Evolutionary conservation across 371 early-diverging fungal genomes (phyloP), one percentile per base, ranked within the genome.

Genomic region (Mucor saturninus): DNA sequence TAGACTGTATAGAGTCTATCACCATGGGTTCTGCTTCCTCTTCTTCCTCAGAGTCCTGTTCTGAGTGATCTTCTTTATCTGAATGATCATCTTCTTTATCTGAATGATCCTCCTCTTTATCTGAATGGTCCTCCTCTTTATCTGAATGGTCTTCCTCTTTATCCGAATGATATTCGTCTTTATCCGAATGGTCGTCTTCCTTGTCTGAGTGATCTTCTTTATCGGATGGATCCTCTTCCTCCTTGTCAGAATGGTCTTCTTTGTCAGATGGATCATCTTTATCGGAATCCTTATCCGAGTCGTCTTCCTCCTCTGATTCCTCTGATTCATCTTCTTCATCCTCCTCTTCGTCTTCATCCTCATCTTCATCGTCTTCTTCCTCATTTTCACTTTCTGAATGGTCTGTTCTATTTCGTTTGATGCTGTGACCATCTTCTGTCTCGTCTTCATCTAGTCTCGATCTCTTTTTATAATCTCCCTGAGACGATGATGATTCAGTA

Each of bases 401-500:
- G 4, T 50, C 46, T 40, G 39, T 38, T 58, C 50, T n/a, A 32
- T 38, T 21, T 59, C 59, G 10, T 39, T 55, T 42, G 29, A 32
- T 61, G 11, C 28, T 56, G 14, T 59, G 38, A 7, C 40, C 59
- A 0, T 55, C 49, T 13, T 37, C 57, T 1, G 56, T 51, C 2
- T 49, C 60, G 1, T 50, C 38, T 10, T 56, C 42, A 10, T 31
- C 28, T 31, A 52, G 51, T 9, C 40, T 14, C n/a, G 26, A 21
- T 53, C 39, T 55, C 35, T 46, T 8, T 54, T 21, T 21, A 21
- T 29, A 29, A n/a, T 57, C 43, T 42, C 49, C 67, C 39, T 59
- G 54, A 11, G 72, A 21, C 21, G 21, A 21, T 21, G 21, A 21
- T 21, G 21, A 67, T 13, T 70, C 73, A 42, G 69, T 73, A 50